Conservation (phyloP, 1,284 basidiomycete genomes). For the Takashimella tepidaria region DNA sequence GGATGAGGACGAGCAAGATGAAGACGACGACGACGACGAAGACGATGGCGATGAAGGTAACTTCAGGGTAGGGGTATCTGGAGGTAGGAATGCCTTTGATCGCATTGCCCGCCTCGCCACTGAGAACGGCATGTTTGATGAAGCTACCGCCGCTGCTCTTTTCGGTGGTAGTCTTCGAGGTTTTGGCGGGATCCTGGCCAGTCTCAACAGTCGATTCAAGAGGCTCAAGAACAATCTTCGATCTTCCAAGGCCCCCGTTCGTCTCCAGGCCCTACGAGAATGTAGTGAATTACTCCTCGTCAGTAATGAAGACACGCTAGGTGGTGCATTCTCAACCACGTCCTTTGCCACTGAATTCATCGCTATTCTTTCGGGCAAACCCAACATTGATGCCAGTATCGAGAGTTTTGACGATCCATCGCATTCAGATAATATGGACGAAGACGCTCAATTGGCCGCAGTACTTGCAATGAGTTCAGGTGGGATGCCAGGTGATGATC, state of each 20-base stretch:
- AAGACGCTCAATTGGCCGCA: conserved; percentile 77
- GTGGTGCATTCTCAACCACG: conserved; percentile 81
- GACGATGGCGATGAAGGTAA: conserved; percentile 51
- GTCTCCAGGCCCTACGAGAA: conserved; percentile 86
- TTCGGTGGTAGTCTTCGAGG: conserved; percentile 46
- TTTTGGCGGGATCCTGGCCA: conserved; percentile 85
- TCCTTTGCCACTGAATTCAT: conserved; percentile 89
- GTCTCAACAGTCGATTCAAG: conserved; percentile 76
- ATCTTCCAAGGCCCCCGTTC: conserved; percentile 68
- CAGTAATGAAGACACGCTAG: conserved; percentile 93
- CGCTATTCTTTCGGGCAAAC: conserved; percentile 78
- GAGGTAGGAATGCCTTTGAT: conserved; percentile 20
- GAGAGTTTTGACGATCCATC: conserved; percentile 45
- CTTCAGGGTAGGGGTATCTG: conserved; percentile 10
- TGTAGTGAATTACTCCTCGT: conserved; percentile 91
- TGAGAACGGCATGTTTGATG: conserved; percentile 55
- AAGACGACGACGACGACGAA: conserved; percentile 24
- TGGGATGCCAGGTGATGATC: conserved; percentile 28
- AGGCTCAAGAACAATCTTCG: conserved; percentile 86
- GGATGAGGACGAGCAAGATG: conserved; percentile 57
- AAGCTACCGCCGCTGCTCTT: conserved; percentile 69
- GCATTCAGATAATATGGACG: conserved; percentile 53
- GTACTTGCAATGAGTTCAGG: conserved; percentile 58
- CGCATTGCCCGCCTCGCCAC: conserved; percentile 52
- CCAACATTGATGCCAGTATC: conserved; percentile 34